Base-by-base conservation (phyloP, 768 basidiomycete species). In the Mycena crocata region DNA sequence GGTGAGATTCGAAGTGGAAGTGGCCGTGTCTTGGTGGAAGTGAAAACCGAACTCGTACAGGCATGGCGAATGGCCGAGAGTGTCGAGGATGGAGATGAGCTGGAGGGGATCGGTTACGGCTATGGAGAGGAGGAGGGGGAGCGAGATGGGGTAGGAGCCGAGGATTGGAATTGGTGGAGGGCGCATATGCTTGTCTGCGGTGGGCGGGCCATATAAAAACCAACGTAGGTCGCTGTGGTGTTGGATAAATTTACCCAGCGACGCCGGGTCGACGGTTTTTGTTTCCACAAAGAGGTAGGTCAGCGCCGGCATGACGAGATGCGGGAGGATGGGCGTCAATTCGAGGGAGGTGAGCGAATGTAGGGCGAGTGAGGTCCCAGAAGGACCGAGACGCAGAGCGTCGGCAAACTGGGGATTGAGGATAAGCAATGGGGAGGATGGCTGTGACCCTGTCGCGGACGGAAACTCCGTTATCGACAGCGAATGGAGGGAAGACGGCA, bases 1-100 rank as follows among this genome's bases (percentile, higher is more conserved):
- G 55, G 40, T 14, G 30, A 44, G 55, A 13, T 19, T 28, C 6
- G 44, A n/a, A 6, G 42, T 5, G 12, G 19, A 7, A 5, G 19
- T 15, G 30, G 39, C 23, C 5, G 28, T 8, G 31, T 15, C 30
- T 6, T 31, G 50, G 2, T n/a, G 19, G 31, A 52, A 44, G 39
- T 2, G 46, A 48, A 62, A 28, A 31, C 37, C 3, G 50, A 62
- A 21, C 2, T 24, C 3, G 6, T 19, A 1, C 4, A 64, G 62
- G 6, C 23, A 2, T 2, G 62, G 62, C 1, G 54, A 64, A 4
- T 15, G 15, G 5, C 54, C 62, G 12, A 55, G 1, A 30, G 23
- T n/a, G 62, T 64, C 54, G 32, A 64, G 62, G 15, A 57, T 1
- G 30, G 51, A 19, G 28, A 40, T 23, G n/a, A 57, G 13, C 10